A percentile compares a stretch with the other conserved stretches of the same genome.
Conservation (phyloP, 2,329 filamentous ascomycete genomes). For the Lizonia empirigonia region DNA sequence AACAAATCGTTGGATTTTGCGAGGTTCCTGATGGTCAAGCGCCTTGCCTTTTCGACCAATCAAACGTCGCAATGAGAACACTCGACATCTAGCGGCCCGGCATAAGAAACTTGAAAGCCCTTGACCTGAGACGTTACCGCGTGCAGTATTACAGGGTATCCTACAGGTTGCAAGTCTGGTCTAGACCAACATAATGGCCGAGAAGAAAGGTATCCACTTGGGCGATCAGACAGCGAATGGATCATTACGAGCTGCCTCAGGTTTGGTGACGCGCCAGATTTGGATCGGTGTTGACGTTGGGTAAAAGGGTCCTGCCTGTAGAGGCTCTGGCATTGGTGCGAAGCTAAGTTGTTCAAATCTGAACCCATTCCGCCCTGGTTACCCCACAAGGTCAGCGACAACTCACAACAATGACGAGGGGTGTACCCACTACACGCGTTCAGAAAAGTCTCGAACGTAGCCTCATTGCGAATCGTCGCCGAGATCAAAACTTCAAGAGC, state of each 20-base stretch:
- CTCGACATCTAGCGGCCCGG: slow-evolving; percentile 24
- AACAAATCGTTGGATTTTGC: slow-evolving; percentile 5
- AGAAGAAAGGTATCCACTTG: slow-evolving; percentile 6
- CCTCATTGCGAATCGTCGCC: slow-evolving; percentile 71
- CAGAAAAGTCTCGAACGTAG: slow-evolving; percentile 70
- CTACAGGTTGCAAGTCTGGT: slow-evolving; percentile 20
- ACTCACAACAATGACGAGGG: slow-evolving; percentile 39
- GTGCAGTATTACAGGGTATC: slow-evolving; percentile 25
- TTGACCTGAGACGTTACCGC: slow-evolving; percentile 24
- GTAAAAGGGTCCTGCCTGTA: slow-evolving; percentile 70
- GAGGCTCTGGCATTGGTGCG: slow-evolving; percentile 36
- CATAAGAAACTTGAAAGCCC: slow-evolving; percentile 17
- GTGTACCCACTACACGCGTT: slow-evolving; percentile 59
- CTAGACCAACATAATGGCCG: slow-evolving; percentile 27
- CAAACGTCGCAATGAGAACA: slow-evolving; percentile 16
- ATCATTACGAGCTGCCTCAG: slow-evolving; percentile 23
- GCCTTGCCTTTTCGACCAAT: slow-evolving; percentile 28
- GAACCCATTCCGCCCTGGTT: slow-evolving; percentile 46
- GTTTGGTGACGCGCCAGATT: slow-evolving; percentile 55
- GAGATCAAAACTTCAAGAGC: slow-evolving; percentile 67
- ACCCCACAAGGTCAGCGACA: slow-evolving; percentile 47
- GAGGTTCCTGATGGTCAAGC: slow-evolving; percentile 1
- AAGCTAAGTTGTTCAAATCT: slow-evolving; percentile 41
- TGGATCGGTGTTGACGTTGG: slow-evolving; percentile 64
- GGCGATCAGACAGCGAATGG: slow-evolving; percentile 35